Percentiles rank a stretch among this genome's conserved stretches.
phyloP scores from a whole-genome alignment of 1,139 yeast genomes.

The Geotrichum restrictum region DNA sequence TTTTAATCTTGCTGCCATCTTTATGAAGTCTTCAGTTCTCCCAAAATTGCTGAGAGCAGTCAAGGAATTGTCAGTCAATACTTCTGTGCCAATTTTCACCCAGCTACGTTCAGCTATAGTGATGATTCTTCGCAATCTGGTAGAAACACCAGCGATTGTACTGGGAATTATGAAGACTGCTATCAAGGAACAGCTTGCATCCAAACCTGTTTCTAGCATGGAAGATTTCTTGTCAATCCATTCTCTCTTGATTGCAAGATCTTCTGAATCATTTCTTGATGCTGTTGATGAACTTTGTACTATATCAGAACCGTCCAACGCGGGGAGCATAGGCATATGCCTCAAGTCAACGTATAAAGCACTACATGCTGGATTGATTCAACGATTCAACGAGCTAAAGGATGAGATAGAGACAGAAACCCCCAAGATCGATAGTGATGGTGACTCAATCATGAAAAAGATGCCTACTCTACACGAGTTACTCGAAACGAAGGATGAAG shows the following conservation, averaged over 20 bases:
- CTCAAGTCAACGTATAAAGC: slow-evolving; percentile 28
- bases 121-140: slow-evolving; percentile 60
- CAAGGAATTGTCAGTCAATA: slow-evolving; percentile 27
- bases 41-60: slow-evolving; percentile 34
- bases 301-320: slow-evolving; percentile 30
- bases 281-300: slow-evolving; percentile 43
- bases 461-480: no score
- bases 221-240: slow-evolving; percentile 56
- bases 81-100: slow-evolving; percentile 23
- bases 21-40: slow-evolving; percentile 47
- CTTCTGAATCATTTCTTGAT: slow-evolving; percentile 55
- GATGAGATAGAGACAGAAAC: not conserved
- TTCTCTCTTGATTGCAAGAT: slow-evolving; percentile 54
- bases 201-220: slow-evolving; percentile 36
- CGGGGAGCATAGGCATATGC: slow-evolving; percentile 33
- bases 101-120: slow-evolving; percentile 35
- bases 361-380: slow-evolving; percentile 12
- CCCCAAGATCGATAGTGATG: no score
- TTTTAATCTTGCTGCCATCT: slow-evolving; percentile 40
- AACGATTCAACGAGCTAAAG: slow-evolving; percentile 15
- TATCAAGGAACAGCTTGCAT: slow-evolving; percentile 37
- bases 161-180: slow-evolving; percentile 45
- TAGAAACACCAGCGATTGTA: slow-evolving; percentile 57
- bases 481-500: no score
- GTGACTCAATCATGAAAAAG: no score